Conservation (phyloP, 192 early-diverging fungal genomes). For the Piromyces sp. region DNA sequence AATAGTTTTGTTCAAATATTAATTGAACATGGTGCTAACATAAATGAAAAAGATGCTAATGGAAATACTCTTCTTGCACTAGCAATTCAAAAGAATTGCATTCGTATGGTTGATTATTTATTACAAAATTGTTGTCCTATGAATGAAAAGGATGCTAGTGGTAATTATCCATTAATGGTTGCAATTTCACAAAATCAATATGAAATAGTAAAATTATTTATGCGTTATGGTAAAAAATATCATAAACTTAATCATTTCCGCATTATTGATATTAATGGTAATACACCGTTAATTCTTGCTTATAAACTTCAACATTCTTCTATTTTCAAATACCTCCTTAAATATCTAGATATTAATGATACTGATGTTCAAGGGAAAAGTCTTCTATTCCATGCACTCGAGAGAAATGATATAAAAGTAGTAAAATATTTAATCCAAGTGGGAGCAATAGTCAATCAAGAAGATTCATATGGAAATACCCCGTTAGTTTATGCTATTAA, state of each 20-base stretch:
- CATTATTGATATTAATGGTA: not conserved
- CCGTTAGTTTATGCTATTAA: not conserved
- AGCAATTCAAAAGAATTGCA: not conserved
- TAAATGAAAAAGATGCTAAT: not conserved
- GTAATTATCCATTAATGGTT: not conserved
- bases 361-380: not conserved
- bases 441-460: not conserved
- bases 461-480: not conserved
- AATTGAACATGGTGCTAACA: not conserved
- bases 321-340: not conserved
- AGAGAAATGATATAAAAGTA: not conserved
- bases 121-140: not conserved
- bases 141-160: not conserved
- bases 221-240: not conserved
- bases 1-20: not conserved
- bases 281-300: not conserved
- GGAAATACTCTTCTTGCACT: not conserved
- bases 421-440: not conserved
- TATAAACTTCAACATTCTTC: not conserved
- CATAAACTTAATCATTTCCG: not conserved
- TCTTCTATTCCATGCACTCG: not conserved
- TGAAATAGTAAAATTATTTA: not conserved
- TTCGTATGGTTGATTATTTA: not conserved
- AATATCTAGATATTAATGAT: not conserved
- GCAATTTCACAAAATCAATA: not conserved